phyloP scores from a whole-genome alignment of 495 filamentous ascomycete species.

The Aspergillus steynii region DNA sequence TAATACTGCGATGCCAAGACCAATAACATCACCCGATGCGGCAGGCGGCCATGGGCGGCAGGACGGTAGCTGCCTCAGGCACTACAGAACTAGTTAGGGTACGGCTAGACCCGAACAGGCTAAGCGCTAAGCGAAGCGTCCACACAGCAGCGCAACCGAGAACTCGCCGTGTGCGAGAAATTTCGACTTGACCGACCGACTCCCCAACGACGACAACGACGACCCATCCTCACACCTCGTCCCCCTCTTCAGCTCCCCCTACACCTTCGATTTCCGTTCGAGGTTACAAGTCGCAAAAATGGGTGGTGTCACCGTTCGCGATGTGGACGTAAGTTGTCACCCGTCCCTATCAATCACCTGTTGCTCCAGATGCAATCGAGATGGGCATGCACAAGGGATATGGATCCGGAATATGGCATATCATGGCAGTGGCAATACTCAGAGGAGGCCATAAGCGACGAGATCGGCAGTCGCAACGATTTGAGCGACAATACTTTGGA shows the following conservation, averaged over 20 bases:
- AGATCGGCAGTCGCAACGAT: neutral
- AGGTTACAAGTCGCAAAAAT: slow-evolving; percentile 64
- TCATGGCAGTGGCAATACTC: slow-evolving; percentile 8
- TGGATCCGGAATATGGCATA: slow-evolving; percentile 13
- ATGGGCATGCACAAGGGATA: slow-evolving; percentile 17
- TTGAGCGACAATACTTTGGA: neutral
- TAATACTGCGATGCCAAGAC: neutral
- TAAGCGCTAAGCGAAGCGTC: slow-evolving; percentile 37
- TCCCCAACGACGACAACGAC: slow-evolving; percentile 42
- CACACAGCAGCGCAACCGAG: slow-evolving; percentile 40
- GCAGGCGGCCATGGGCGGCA: neutral
- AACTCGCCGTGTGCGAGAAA: slow-evolving; percentile 40
- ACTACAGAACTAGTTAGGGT: slow-evolving; percentile 35
- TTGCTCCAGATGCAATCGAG: slow-evolving; percentile 24
- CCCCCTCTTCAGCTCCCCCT: slow-evolving; percentile 37
- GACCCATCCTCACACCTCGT: slow-evolving; percentile 35
- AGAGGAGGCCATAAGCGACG: neutral
- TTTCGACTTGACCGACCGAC: slow-evolving; percentile 42
- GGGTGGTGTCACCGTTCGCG: slow-evolving; percentile 84
- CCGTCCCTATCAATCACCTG: slow-evolving; percentile 20
- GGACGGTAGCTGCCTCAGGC: slow-evolving; percentile 19
- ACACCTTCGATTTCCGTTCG: slow-evolving; percentile 28
- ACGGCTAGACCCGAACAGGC: slow-evolving; percentile 45
- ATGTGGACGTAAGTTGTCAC: slow-evolving; percentile 77
- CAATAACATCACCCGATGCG: neutral